phyloP scores from a whole-genome alignment of 306 rosid species.

The Ammopiptanthus mongolicus region DNA sequence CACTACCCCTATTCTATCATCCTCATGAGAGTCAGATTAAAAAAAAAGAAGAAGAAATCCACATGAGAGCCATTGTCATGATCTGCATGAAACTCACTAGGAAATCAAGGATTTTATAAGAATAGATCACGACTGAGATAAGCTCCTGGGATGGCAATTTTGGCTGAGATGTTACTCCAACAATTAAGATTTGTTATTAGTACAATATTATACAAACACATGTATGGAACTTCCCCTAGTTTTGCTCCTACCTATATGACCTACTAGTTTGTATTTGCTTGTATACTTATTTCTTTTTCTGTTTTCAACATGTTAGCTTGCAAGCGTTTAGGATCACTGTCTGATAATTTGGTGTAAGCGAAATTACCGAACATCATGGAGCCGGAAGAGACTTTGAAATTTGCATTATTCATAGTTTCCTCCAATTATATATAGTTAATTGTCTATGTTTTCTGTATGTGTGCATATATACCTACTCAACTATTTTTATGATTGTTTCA shows the following conservation, averaged over 20 bases:
- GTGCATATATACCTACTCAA: too few species aligned
- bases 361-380: background rate
- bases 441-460: background rate
- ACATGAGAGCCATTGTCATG: too few species aligned
- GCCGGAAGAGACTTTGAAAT: background rate
- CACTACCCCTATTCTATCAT: background rate
- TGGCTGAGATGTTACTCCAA: background rate
- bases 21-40: background rate
- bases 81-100: too few species aligned
- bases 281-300: background rate
- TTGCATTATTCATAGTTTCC: background rate
- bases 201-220: background rate
- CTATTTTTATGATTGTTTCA: background rate
- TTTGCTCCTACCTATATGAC: background rate
- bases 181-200: background rate
- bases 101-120: too few species aligned
- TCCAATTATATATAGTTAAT: background rate
- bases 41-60: too few species aligned
- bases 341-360: background rate
- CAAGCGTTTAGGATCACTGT: background rate
- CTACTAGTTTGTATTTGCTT: background rate
- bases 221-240: background rate
- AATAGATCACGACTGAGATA: background rate
- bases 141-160: background rate
- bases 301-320: conserved; percentile 8